These are phyloP conservation scores for Rhizophagus clarus DNA, from an alignment of 192 early-diverging fungal species.

Conservation along the genomic window DNA sequence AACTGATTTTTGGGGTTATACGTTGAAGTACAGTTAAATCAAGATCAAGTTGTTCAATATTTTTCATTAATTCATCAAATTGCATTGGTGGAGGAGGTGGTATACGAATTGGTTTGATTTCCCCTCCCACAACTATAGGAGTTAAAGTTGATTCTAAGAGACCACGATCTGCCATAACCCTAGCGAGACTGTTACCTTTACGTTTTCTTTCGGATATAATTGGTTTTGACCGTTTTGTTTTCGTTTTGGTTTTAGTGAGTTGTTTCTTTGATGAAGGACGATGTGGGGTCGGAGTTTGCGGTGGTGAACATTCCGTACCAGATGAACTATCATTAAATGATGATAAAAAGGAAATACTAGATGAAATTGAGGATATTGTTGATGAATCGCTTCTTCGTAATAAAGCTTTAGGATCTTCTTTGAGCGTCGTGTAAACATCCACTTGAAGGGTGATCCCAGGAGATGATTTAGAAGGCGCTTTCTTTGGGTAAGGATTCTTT, in stretches of 20 bases:
- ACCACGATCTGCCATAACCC: slow-evolving; percentile 28
- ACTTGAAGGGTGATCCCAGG: slow-evolving; percentile 1
- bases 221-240: not conserved
- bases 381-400: not conserved
- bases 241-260: not conserved
- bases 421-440: not conserved
- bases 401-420: slow-evolving; percentile 12
- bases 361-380: not conserved
- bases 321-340: not conserved
- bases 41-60: slow-evolving; percentile 7
- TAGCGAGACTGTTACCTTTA: slow-evolving; percentile 4
- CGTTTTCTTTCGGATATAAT: not conserved
- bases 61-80: not conserved
- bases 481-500: slow-evolving; percentile 17
- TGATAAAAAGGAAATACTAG: too few species aligned
- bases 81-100: slow-evolving; percentile 19
- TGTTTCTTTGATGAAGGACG: not conserved
- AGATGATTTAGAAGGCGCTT: slow-evolving; percentile 14
- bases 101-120: not conserved
- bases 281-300: not conserved
- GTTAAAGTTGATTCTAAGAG: not conserved
- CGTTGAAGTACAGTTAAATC: not conserved
- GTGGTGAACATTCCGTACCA: not conserved
- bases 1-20: not conserved
- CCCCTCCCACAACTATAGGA: slow-evolving; percentile 2